phyloP scores from a whole-genome alignment of 352 stramenopile genomes.

The Phytophthora pisi region DNA sequence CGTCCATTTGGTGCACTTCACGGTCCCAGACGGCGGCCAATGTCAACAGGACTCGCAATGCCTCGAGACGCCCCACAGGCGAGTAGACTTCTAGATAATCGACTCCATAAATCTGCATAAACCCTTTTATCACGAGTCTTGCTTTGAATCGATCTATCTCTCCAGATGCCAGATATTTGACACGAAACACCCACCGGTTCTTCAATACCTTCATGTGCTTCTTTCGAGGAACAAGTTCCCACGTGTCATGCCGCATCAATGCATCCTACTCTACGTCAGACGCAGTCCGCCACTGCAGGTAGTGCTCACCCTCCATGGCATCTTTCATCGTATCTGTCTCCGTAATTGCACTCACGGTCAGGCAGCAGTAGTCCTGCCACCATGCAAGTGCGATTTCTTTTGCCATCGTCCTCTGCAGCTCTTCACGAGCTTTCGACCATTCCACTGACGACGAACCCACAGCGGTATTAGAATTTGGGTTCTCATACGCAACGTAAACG shows the following conservation, averaged over 20 bases:
- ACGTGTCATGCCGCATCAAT: constrained; percentile 4
- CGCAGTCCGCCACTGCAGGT: not conserved
- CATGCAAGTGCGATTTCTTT: constrained; percentile 6
- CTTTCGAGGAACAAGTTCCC: constrained; percentile 1
- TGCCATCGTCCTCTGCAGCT: constrained; percentile 11
- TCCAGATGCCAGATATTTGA: no score
- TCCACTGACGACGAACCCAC: not conserved
- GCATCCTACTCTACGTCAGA: constrained; percentile 1
- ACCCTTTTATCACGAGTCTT: no score
- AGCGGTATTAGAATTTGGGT: not conserved
- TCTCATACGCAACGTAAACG: constrained; percentile 1
- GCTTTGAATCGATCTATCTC: no score
- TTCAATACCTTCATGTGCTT: constrained; percentile 15
- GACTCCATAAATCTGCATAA: no score
- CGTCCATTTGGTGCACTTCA: no score
- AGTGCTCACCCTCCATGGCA: not conserved
- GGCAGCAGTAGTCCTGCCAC: constrained; percentile 9
- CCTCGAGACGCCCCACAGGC: no score
- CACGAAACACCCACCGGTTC: no score
- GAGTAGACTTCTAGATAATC: no score
- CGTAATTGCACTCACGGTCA: not conserved
- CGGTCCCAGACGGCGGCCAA: no score
- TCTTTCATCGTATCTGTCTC: not conserved
- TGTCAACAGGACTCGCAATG: no score
- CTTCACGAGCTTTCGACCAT: constrained; percentile 7